Evolutionary conservation across 2,329 filamentous ascomycete genomes (phyloP), one percentile per base, ranked within the genome.

Genomic region (Colletotrichum caudatum): DNA sequence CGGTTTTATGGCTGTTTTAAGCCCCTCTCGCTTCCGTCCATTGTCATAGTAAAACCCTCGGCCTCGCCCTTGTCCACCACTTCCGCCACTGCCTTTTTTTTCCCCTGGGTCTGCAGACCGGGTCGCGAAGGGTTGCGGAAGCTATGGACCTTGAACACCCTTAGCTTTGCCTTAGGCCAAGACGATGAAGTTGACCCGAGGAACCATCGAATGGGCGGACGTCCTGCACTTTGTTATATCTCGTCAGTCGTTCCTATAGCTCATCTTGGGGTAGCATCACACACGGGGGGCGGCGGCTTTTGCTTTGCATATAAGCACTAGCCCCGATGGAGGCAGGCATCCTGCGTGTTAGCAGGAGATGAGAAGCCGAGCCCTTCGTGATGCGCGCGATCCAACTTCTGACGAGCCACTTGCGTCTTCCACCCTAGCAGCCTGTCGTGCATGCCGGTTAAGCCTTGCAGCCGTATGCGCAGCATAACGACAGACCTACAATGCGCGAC

Each of bases 21-120:
- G 46, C 56, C 26, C 41, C 69, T 69, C 69, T 64, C 69, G 48
- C 66, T 64, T 69, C 54, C 48, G 59, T 33, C 37, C 35, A 12
- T 54, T 46, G 20, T 11, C 41, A 3, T 37, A 11, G n/a, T 20
- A 35, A 48, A 7, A 29, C 58, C 53, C 58, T 71, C 51, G 26
- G 39, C 20, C 18, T 18, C 16, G 14, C 39, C 14, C 39, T 18
- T 18, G 14, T 20, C 53, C 53, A 2, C 16, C 44, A 46, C 44
- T 5, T 48, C 46, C 20, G 12, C 46, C 3, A 29, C 46, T 23
- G 33, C 26, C 18, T 41, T 44, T 20, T 20, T 50, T 51, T 11
- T 26, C 2, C 44, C 44, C 20, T 67, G 51, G 18, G 12, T 51
- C 46, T 23, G 46, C n/a, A 48, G n/a, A 48, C 46, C n/a, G 46